Evolutionary conservation across 1,139 yeast species (phyloP), one percentile per base, ranked within the genome.

Genomic region (Saccharomycopsis crataegensis): DNA sequence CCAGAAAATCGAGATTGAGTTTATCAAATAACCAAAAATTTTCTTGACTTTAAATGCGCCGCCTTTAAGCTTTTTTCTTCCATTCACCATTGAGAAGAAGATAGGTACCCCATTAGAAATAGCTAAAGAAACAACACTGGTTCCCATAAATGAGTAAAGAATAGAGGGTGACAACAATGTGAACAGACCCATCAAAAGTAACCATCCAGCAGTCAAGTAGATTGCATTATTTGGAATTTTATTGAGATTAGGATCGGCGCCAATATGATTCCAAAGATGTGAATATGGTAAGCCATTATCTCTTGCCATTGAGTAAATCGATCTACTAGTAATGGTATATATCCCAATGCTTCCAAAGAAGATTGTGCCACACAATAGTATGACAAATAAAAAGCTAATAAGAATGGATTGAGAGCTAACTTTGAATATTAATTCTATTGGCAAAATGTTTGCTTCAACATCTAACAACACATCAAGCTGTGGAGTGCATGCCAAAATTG

Each of bases 241-340:
- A 55, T 72, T 75, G 58, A 77, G 79, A 49, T 83, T 83, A 9
- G 76, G 72, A 2, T 70, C 65, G 2, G 79, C 72, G 59, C 83
- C 83, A 45, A 87, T 88, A 60, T 77, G 76, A 5, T 81, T 76
- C 86, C 90, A 86, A 43, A 76, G 65, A 9, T 76, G 72, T 57
- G 83, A 79, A 61, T 76, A 81, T 0, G 96, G 96, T 49, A 89
- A 70, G 0, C 94, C 96, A 48, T 86, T 90, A 66, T 89, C 97
- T 68, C 97, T 80, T 52, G 96, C 88, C 69, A 89, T 83, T 12
- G 95, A 89, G 71, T 82, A 89, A 0, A 91, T 86, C 40, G 88
- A 82, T 71, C 96, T 80, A 6, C 96, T 86, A 0, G 94, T 91
- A 0, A 96, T 87, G 0, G 95, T 86, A 38, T 87, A 74, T 32